These are phyloP conservation scores for Globisporangium rhizosaccharum DNA, from an alignment of 352 stramenopile species.

Conservation along the genomic window DNA sequence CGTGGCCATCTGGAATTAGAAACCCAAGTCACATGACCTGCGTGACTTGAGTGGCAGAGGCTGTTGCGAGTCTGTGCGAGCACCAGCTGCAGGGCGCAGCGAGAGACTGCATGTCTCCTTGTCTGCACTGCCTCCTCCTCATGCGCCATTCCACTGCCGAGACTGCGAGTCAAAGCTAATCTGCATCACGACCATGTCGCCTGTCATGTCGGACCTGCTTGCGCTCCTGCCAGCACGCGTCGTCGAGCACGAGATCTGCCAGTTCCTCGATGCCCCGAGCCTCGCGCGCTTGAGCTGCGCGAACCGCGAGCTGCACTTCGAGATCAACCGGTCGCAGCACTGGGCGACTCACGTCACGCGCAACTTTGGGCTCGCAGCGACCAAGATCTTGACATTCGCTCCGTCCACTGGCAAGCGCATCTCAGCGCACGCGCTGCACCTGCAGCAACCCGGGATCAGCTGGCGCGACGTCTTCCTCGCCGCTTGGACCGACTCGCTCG, in stretches of 20 bases:
- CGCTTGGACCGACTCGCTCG: slow-evolving; percentile 28
- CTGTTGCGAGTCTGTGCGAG: not conserved
- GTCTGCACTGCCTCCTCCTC: no score
- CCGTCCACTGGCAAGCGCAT: not conserved
- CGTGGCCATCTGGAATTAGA: no score
- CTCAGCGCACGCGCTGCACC: not conserved
- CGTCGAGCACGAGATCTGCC: slow-evolving; percentile 35
- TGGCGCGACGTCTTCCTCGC: slow-evolving; percentile 46
- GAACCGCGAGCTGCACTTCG: slow-evolving; percentile 28
- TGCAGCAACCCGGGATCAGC: slow-evolving; percentile 11
- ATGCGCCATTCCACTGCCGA: not conserved
- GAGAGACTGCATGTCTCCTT: not conserved
- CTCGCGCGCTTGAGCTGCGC: slow-evolving; percentile 29
- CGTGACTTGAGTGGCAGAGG: not conserved
- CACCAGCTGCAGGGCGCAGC: not conserved
- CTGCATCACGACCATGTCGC: not conserved
- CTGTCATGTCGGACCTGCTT: slow-evolving; percentile 16
- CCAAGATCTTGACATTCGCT: slow-evolving; percentile 15
- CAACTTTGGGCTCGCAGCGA: slow-evolving; percentile 32
- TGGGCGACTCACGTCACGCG: slow-evolving; percentile 38
- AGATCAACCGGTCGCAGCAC: slow-evolving; percentile 24
- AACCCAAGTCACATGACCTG: no score
- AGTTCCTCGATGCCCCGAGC: slow-evolving; percentile 35
- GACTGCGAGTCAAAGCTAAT: not conserved
- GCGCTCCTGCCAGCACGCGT: slow-evolving; percentile 25